Conservation (phyloP, 2,329 filamentous ascomycete genomes). For the Verticillium alfalfae region DNA sequence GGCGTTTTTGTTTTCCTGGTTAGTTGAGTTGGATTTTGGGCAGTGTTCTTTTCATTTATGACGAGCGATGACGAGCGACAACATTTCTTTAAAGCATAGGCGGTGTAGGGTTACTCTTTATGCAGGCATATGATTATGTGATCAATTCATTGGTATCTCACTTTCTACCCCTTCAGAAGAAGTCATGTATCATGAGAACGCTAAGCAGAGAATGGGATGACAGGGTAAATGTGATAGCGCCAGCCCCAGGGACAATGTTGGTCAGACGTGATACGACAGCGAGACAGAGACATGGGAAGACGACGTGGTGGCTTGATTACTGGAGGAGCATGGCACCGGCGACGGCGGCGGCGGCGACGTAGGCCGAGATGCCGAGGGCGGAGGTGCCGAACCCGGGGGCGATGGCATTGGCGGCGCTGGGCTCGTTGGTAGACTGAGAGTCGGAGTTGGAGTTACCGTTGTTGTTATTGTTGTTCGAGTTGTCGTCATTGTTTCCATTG, state of each 20-base stretch:
- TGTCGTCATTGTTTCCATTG: slow-evolving; percentile 1
- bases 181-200: neutral
- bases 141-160: neutral
- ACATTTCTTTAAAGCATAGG: neutral
- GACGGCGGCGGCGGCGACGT: slow-evolving; percentile 4
- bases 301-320: neutral
- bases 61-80: neutral
- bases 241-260: neutral
- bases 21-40: neutral
- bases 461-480: slow-evolving; percentile 3
- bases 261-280: neutral
- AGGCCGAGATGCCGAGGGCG: slow-evolving; percentile 6
- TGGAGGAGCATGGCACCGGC: slow-evolving; percentile 4
- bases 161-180: neutral
- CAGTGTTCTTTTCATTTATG: neutral
- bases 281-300: neutral
- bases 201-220: neutral
- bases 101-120: neutral
- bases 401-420: slow-evolving; percentile 3
- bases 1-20: neutral
- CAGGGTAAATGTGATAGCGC: neutral
- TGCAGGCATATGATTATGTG: neutral
- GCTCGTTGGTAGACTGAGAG: slow-evolving; percentile 6
- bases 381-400: slow-evolving; percentile 3
- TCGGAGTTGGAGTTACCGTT: neutral